Base-by-base conservation (phyloP, 352 stramenopile genomes). In the Phytophthora crassamura region DNA sequence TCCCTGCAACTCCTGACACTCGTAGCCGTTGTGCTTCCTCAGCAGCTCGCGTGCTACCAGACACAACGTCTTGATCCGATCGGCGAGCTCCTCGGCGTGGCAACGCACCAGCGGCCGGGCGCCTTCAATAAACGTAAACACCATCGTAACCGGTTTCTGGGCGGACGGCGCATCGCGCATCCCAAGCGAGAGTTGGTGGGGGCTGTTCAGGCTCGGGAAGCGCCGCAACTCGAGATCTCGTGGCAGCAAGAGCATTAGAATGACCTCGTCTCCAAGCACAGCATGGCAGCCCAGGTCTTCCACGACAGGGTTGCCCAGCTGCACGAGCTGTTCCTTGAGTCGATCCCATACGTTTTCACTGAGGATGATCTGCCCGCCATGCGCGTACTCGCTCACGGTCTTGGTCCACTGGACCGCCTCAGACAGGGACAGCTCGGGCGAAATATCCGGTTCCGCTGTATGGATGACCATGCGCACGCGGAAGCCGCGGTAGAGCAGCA, bases 51-150 rank as follows among this genome's bases (percentile, higher is more conserved):
- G 81, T 16, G 88, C 87, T 2, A 94, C 73, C 50, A 85, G 84
- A 69, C 88, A 95, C 35, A 95, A 75, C 15, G 72, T 88, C 69
- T 96, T 96, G 49, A 96, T 92, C 0, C 88, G 84, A 47, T 93
- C 86, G 11, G 88, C 86, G 25, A 96, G 79, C 39, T 92, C 82
- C 67, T 96, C 85, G 0, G 88, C 88, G 55, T 96, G 84, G 51
- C 75, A 90, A 7, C 88, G 84, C 63, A 96, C 86, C 10, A 96
- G 77, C 8, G 86, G 85, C 1, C 86, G 82, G 40, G 86, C 86
- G 15, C 86, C 86, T 82, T 96, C 88, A 32, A 96, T 95, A 55
- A 95, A 96, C 14, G 88, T 96, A 45, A 96, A 96, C 20, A 96
- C 88, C 86, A 96, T 95, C 7, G 86, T 95, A 18, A 96, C 79